Base-by-base conservation (phyloP, 176 grass and related monocot species). In the Sorghum bicolor region DNA sequence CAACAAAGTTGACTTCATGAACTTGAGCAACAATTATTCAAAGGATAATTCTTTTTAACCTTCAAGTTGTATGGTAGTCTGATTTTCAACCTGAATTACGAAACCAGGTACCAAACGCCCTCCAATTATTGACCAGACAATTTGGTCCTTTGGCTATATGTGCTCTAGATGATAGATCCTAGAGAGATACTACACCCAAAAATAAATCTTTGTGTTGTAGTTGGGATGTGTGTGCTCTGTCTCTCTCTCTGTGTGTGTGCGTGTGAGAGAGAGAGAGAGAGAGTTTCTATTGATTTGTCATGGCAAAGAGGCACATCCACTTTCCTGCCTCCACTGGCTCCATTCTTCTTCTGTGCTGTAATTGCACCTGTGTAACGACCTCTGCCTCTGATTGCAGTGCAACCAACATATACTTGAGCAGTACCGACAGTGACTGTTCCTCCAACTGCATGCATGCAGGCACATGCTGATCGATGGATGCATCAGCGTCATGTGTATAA, bases 391-490 rank as follows among this genome's bases (percentile, higher is more conserved):
- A 90, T 86, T 36, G 67, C 84, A 86, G 62, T 34, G 65, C 83
- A 82, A 57, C 72, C 82, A n/a, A n/a, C n/a, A 85, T 19, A 15
- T 43, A 86, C 33, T 86, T 78, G 84, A 90, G 69, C 31, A 55
- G 69, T 70, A 81, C 66, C 16, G 89, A 90, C 70, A 76, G 80
- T 75, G 89, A 84, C 84, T 69, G 48, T 80, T 84, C 75, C 80
- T 84, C 89, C 84, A 80, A 80, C 80, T 75, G 61, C 80, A 70
- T 80, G 80, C 76, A 87, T 52, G 67, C 44, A 83, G 52, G 89
- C 84, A 80, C 80, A 79, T 70, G 68, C 55, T 73, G 80, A 32
- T 43, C 40, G 19, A 80, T 16, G 61, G 25, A 40, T 41, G 67
- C 36, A 69, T 69, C 70, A 45, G 7, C 12, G 52, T 53, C 47